Base-by-base conservation (phyloP, 1,284 basidiomycete genomes). In the Mycena sp. region DNA sequence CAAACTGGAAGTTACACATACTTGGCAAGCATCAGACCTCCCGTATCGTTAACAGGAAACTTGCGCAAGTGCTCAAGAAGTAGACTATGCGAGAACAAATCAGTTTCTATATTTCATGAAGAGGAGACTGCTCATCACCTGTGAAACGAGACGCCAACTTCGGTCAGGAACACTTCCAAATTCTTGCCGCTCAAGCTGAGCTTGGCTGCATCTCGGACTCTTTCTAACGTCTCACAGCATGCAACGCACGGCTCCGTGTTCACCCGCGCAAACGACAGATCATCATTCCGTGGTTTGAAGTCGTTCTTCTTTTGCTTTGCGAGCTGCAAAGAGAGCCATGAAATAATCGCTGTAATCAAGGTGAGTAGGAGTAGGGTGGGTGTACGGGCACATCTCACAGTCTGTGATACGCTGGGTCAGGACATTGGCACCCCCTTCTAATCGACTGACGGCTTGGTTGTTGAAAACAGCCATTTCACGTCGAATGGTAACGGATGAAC, bases 21-120 rank as follows among this genome's bases (percentile, higher is more conserved):
- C 94, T 99, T 99, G 23, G 97, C 97, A 40, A 99, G 89, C 94
- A 99, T 98, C 52, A 99, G 83, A 5, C 97, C 98, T 49, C 98
- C 98, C 0, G 96, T 95, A 0, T 96, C 96, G 71, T 92, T 98
- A 58, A 99, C 95, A 1, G 95, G 93, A 81, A 97, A 99, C 79
- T 95, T 99, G 73, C 93, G 93, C 60, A 99, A 83, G 74, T 99
- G 98, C 52, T 99, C 98, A 26, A 99, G 85, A 16, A 99, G 84
- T 14, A 98, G 82, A 60, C 96, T 97, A 65, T n/a, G n/a, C n/a
- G 16, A 54, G 19, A 38, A 58, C 49, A 29, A 14, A 44, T 55
- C 32, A 57, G 45, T 53, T 29, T 14, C 51, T 55, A n/a, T 19
- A 11, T 10, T 32, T 40, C n/a, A 29, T 51, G 14, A 41, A 41